Base-by-base conservation (phyloP, 257 asterid species). In the Galeopsis tetrahit region DNA sequence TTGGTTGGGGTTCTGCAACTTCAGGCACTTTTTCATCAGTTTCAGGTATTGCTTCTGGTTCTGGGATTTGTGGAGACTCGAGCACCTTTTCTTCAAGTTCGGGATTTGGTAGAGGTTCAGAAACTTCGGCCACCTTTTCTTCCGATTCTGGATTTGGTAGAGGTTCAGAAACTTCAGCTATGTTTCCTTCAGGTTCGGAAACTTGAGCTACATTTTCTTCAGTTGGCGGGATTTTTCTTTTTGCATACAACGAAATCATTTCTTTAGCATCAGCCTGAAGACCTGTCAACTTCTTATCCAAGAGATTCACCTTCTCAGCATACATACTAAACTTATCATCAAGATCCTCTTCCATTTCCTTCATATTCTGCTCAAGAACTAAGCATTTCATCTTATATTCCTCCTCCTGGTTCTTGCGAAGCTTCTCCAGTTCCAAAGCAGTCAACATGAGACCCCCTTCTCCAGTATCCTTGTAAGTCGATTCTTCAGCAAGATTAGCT, bases 361-460 rank as follows among this genome's bases (percentile, higher is more conserved):
- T 85, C 13, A 78, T 65, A 77, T 74, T 81, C 77, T 85, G 83
- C 63, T 85, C 90, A 75, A 82, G 7, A 31, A 85, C 11, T 39
- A 79, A 72, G 79, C 90, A 86, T 59, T 67, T 80, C 79, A 78
- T 10, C 68, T 63, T 76, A 31, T 31, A 72, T 72, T 91, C 97
- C 75, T 93, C 98, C 78, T 89, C 86, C 65, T 71, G 80, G 76
- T 77, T 81, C 78, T 66, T 75, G 28, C 80, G 76, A 7, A 67
- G 79, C 73, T 63, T 86, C 79, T 90, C 96, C 31, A 92, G 85
- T 72, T 88, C 98, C 5, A 70, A 79, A 56, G 74, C 70, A 49
- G 89, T 85, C 87, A 92, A 58, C 88, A 91, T 85, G 14, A 87
- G 84, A 44, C 99, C 99, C 61, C 95, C 93, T 2, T 80, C 79